A percentile compares a stretch with the other conserved stretches of the same genome.
phyloP scores from a whole-genome alignment of 139 green algal species.

The Chlorella ohadii region DNA sequence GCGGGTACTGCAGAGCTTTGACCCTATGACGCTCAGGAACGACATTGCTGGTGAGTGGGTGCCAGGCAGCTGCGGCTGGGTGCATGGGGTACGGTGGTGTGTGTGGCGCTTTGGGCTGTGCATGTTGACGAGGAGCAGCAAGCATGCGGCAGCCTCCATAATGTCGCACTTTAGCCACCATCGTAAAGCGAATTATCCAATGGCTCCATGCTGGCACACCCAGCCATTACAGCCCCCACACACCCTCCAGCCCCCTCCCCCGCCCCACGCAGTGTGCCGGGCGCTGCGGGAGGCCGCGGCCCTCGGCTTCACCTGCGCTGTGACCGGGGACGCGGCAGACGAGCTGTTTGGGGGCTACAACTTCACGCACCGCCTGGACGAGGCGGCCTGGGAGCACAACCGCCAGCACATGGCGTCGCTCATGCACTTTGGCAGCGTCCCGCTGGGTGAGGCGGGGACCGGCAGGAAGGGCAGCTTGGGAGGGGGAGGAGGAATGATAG shows the following conservation, averaged over 20 bases:
- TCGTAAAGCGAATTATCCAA: too few species aligned
- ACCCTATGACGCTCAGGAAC: constrained; percentile 18
- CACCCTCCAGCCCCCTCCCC: too few species aligned
- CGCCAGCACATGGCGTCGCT: not conserved
- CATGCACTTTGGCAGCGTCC: constrained; percentile 29
- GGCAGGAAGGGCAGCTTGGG: not conserved
- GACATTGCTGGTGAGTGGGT: not conserved
- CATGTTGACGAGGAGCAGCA: too few species aligned
- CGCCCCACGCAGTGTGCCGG: constrained; percentile 25
- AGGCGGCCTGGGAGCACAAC: constrained; percentile 15
- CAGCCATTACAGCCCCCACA: too few species aligned
- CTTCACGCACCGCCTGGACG: constrained; percentile 30
- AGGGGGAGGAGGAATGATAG: not conserved
- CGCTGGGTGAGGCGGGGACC: not conserved
- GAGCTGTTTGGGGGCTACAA: constrained; percentile 53
- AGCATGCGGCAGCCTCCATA: too few species aligned
- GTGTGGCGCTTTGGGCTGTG: too few species aligned
- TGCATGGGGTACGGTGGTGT: too few species aligned
- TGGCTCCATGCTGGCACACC: too few species aligned
- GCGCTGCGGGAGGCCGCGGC: constrained; percentile 41
- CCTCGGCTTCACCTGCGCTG: constrained; percentile 41
- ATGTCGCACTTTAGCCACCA: too few species aligned
- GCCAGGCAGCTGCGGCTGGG: not conserved
- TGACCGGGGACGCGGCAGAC: constrained; percentile 51
- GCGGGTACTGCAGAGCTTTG: constrained; percentile 26